phyloP scores from a whole-genome alignment of 176 grass and related monocot genomes.

The Poa pratensis region DNA sequence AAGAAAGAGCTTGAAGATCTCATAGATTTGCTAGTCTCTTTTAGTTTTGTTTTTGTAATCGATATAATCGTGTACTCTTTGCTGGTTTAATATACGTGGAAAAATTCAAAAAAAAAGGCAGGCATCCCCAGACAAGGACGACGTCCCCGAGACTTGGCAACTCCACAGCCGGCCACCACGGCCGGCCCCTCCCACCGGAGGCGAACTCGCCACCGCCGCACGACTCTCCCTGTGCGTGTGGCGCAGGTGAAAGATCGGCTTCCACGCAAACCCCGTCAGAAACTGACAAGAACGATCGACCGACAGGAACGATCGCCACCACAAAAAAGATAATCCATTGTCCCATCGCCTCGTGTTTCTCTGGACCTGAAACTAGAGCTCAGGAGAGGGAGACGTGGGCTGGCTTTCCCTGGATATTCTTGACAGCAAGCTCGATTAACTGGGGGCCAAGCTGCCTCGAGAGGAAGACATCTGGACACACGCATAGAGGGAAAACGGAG shows the following conservation, averaged over 20 bases:
- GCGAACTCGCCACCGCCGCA: constrained; percentile 36
- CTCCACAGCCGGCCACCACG: constrained; percentile 5
- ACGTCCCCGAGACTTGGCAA: constrained; percentile 31
- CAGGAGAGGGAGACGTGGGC: constrained; percentile 24
- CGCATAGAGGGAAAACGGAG: background rate
- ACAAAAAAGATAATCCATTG: background rate
- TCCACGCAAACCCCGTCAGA: background rate
- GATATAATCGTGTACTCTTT: no score
- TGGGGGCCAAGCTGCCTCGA: background rate
- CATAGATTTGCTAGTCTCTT: no score
- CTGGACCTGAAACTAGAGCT: background rate
- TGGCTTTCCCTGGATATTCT: background rate
- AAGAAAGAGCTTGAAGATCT: no score
- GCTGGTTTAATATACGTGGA: no score
- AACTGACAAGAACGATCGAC: constrained; percentile 10
- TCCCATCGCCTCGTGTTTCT: background rate
- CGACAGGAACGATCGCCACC: background rate
- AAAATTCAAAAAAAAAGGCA: no score
- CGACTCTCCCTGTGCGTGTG: background rate
- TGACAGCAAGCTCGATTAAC: background rate
- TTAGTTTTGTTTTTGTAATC: no score
- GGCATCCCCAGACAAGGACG: background rate
- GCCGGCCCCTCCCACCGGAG: background rate
- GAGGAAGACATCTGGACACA: constrained; percentile 2
- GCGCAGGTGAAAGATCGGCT: background rate